Conservation (phyloP, 1,139 yeast genomes). For the Wickerhamiella infanticola region DNA sequence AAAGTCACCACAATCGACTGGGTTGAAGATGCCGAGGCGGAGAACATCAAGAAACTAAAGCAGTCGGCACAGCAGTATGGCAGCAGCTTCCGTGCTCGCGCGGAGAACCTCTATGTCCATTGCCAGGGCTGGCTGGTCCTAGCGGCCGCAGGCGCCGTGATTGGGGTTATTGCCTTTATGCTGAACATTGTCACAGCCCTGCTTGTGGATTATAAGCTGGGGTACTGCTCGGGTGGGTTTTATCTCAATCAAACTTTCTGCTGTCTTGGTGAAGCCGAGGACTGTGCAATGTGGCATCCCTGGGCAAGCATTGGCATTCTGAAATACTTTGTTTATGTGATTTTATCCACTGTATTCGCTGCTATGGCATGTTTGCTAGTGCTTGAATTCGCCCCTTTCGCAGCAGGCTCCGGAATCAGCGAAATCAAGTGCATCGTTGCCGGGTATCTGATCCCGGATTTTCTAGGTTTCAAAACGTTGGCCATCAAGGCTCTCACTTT, state of each 20-base stretch:
- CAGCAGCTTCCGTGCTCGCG: constrained; percentile 1
- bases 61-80: constrained; percentile 6
- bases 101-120: constrained; percentile 27
- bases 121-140: constrained; percentile 63
- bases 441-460: constrained; percentile 72
- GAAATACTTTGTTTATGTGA: constrained; percentile 45
- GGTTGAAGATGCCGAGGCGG: constrained; percentile 59
- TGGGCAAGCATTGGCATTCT: constrained; percentile 25
- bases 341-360: constrained; percentile 48
- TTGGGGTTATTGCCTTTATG: constrained; percentile 72
- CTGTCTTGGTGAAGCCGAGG: constrained; percentile 41
- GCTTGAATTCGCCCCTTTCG: constrained; percentile 61
- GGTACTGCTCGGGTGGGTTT: constrained; percentile 57
- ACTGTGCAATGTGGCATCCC: constrained; percentile 26
- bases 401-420: constrained; percentile 95
- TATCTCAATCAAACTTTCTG: constrained; percentile 66
- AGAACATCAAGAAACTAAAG: constrained; percentile 26
- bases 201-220: constrained; percentile 63
- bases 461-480: constrained; percentile 59
- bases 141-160: constrained; percentile 54
- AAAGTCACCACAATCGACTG: constrained; percentile 56
- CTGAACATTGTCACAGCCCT: constrained; percentile 74
- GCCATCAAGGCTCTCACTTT: constrained; percentile 62
- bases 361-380: constrained; percentile 54
- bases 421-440: constrained; percentile 92